Evolutionary conservation across 2,329 filamentous ascomycete species (phyloP).

Genomic region (Salinomyces thailandicus): DNA sequence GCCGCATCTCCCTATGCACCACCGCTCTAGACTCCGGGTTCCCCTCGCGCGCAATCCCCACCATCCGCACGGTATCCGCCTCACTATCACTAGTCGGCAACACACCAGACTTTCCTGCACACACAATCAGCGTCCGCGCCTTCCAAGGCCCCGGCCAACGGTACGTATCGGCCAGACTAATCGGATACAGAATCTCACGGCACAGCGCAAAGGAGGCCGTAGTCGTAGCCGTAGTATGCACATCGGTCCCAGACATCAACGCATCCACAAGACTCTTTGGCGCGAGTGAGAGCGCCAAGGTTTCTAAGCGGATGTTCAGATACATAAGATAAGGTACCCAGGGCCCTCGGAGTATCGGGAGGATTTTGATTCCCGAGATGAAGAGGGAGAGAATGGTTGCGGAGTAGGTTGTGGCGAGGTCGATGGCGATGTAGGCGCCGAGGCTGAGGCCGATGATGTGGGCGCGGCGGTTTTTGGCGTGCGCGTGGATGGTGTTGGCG

Average conservation of each 20-base stretch:
- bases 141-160: slow-evolving; percentile 12
- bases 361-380: slow-evolving; percentile 12
- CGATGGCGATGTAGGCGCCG: slow-evolving; percentile 16
- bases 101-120: slow-evolving; percentile 17
- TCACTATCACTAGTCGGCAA: slow-evolving; percentile 16
- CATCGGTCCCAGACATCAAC: slow-evolving; percentile 17
- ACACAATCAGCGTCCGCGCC: slow-evolving; percentile 17
- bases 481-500: slow-evolving; percentile 12
- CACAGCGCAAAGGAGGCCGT: slow-evolving; percentile 8
- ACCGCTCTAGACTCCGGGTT: slow-evolving; percentile 14
- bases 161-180: slow-evolving; percentile 3
- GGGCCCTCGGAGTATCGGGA: slow-evolving; percentile 4
- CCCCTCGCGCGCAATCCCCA: slow-evolving; percentile 11
- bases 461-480: slow-evolving; percentile 12
- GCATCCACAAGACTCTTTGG: slow-evolving; percentile 13
- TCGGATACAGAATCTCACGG: slow-evolving; percentile 9
- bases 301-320: slow-evolving; percentile 10
- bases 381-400: slow-evolving; percentile 14
- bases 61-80: slow-evolving; percentile 11
- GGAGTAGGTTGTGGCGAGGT: slow-evolving; percentile 13
- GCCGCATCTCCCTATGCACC: slow-evolving; percentile 15
- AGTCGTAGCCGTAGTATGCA: slow-evolving; percentile 4
- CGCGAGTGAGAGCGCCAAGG: background rate
- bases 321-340: slow-evolving; percentile 11
- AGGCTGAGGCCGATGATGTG: slow-evolving; percentile 20